Conservation (phyloP, 257 asterid genomes). For the Solanum peruvianum region DNA sequence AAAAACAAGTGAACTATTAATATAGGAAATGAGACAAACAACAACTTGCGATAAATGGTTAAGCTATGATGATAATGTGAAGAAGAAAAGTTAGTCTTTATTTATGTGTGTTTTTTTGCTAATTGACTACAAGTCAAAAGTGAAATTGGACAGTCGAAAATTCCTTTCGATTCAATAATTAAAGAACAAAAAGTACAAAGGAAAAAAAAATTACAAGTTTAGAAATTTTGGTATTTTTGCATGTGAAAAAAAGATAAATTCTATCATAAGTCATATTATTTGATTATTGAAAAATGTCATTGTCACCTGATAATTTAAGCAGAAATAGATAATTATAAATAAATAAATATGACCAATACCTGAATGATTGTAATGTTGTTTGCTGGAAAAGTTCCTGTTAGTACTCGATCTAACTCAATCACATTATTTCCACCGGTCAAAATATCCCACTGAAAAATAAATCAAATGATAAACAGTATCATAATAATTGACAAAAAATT, state of each 20-base stretch:
- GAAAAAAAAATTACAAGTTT: neutral
- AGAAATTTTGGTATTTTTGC: neutral
- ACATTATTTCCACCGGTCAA: slow-evolving; percentile 33
- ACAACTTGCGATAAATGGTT: neutral
- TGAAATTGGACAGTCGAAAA: neutral
- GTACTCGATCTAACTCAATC: slow-evolving; percentile 34
- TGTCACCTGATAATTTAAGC: neutral
- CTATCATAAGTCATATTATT: neutral
- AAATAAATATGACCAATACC: slow-evolving; percentile 20
- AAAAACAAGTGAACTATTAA: neutral
- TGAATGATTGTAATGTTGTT: slow-evolving; percentile 46
- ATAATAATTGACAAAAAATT: neutral
- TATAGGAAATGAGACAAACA: neutral
- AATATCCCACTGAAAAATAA: slow-evolving; percentile 53
- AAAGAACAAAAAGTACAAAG: neutral
- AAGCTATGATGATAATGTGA: neutral
- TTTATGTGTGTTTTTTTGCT: neutral
- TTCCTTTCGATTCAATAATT: neutral
- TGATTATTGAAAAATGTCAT: neutral
- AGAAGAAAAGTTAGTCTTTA: neutral
- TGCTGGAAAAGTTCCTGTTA: slow-evolving; percentile 46
- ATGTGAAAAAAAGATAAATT: neutral
- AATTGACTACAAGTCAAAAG: neutral
- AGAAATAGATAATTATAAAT: neutral
- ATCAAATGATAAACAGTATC: neutral